Percentiles rank a stretch among this genome's conserved stretches.
Evolutionary conservation across 768 basidiomycete genomes (phyloP).

Genomic region (Suillus brevipes): DNA sequence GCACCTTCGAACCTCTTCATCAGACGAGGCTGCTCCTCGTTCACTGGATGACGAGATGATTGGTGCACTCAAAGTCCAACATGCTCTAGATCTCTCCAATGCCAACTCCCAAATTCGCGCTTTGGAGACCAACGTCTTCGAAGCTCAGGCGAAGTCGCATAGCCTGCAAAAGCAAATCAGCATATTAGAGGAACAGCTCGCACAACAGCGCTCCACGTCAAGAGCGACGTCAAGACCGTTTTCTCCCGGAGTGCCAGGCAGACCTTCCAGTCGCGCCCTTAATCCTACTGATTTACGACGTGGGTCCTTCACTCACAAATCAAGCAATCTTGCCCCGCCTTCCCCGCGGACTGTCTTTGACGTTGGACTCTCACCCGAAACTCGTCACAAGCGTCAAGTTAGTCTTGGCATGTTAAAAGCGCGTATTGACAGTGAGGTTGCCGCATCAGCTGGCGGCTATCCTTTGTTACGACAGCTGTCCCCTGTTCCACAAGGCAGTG

Average conservation of each 20-base stretch:
- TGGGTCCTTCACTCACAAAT: slow-evolving; percentile 34
- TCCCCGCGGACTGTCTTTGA: slow-evolving; percentile 65
- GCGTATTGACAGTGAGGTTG: slow-evolving; percentile 80
- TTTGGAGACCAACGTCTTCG: slow-evolving; percentile 71
- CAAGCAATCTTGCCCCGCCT: slow-evolving; percentile 35
- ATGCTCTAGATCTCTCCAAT: slow-evolving; percentile 76
- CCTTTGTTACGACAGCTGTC: slow-evolving; percentile 58
- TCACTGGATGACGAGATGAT: slow-evolving; percentile 77
- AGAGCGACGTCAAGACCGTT: slow-evolving; percentile 45
- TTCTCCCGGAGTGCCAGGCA: slow-evolving; percentile 44
- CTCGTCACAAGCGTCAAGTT: slow-evolving; percentile 78
- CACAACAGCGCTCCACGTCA: slow-evolving; percentile 44
- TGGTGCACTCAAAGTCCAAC: slow-evolving; percentile 67
- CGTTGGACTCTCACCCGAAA: slow-evolving; percentile 69
- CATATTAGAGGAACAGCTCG: slow-evolving; percentile 65
- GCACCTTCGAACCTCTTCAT: slow-evolving; percentile 45
- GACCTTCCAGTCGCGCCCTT: slow-evolving; percentile 44
- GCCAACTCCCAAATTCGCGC: slow-evolving; percentile 79
- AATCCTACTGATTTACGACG: slow-evolving; percentile 37
- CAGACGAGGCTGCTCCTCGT: slow-evolving; percentile 40
- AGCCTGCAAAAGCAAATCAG: slow-evolving; percentile 66
- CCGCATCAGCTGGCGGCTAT: slow-evolving; percentile 38
- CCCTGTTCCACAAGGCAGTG: slow-evolving; percentile 42
- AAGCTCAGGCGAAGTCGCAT: slow-evolving; percentile 70
- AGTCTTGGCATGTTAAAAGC: slow-evolving; percentile 90